Evolutionary conservation across 768 basidiomycete genomes (phyloP).

Genomic region (Kwoniella sp.): DNA sequence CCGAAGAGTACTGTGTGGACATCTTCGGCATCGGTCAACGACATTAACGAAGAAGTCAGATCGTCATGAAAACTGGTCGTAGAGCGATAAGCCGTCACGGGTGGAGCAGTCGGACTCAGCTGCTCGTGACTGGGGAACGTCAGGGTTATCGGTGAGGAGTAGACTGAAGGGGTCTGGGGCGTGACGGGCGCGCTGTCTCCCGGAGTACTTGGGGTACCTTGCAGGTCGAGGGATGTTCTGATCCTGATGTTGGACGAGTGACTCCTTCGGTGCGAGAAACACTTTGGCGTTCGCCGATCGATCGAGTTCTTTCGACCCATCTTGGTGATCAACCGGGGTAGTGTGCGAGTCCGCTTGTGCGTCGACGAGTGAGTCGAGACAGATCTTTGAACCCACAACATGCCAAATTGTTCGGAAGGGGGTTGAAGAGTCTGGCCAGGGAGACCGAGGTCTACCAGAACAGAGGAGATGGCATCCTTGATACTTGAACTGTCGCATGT

Average conservation of each 20-base stretch:
- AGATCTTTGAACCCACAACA: conserved; percentile 5
- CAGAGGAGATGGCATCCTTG: too few relatives aligned
- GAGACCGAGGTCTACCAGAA: too few relatives aligned
- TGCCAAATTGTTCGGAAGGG: conserved; percentile 9
- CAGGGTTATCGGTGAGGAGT: conserved; percentile 1
- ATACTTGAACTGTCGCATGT: too few relatives aligned
- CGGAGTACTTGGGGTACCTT: too few relatives aligned
- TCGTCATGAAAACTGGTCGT: conserved; percentile 4
- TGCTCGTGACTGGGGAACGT: background rate
- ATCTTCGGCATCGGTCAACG: conserved; percentile 15
- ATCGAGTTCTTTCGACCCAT: conserved; percentile 6
- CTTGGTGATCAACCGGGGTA: background rate
- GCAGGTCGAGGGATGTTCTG: too few relatives aligned
- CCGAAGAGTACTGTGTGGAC: conserved; percentile 20
- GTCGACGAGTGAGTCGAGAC: background rate
- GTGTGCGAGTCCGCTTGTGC: background rate
- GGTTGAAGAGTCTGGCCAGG: too few relatives aligned
- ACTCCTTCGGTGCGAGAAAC: conserved; percentile 5
- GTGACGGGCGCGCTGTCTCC: too few relatives aligned
- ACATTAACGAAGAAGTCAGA: conserved; percentile 24
- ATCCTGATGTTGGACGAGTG: too few relatives aligned
- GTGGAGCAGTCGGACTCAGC: background rate
- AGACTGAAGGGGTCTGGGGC: background rate
- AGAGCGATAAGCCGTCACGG: background rate
- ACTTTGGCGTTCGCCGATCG: background rate